phyloP scores from a whole-genome alignment of 805 yeast species.

The Hanseniaspora vineae region DNA sequence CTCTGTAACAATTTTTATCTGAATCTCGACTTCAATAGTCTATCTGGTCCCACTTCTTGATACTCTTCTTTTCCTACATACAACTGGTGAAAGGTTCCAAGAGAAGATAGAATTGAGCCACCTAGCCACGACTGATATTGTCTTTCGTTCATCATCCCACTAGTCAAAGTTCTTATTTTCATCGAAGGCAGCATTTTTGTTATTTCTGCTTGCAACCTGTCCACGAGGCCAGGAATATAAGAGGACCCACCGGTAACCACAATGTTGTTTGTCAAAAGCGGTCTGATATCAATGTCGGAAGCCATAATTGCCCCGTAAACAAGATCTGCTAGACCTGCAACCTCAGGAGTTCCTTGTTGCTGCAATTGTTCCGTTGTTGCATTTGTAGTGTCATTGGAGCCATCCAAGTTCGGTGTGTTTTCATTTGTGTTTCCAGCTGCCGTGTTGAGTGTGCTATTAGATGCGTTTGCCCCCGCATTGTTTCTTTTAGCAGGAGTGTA shows the following conservation, averaged over 20 bases:
- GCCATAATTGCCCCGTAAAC: slow-evolving; percentile 38
- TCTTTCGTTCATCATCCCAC: slow-evolving; percentile 57
- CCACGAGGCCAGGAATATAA: slow-evolving; percentile 68
- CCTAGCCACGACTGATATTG: slow-evolving; percentile 83
- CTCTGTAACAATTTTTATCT: too few species aligned
- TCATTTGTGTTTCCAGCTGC: slow-evolving; percentile 15
- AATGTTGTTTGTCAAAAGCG: slow-evolving; percentile 79
- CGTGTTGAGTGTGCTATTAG: slow-evolving; percentile 7
- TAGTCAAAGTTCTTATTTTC: slow-evolving; percentile 71
- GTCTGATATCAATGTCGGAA: slow-evolving; percentile 69
- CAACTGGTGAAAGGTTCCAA: slow-evolving; percentile 89
- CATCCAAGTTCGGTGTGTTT: slow-evolving; percentile 10
- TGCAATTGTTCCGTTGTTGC: slow-evolving; percentile 17
- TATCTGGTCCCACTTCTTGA: slow-evolving; percentile 78
- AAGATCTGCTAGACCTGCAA: slow-evolving; percentile 48
- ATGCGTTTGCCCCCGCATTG: slow-evolving; percentile 22
- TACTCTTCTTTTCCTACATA: slow-evolving; percentile 87
- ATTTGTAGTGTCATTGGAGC: slow-evolving; percentile 9
- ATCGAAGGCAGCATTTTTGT: slow-evolving; percentile 65
- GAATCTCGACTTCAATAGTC: slow-evolving; percentile 69
- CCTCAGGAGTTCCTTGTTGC: slow-evolving; percentile 6
- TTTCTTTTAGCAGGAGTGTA: slow-evolving; percentile 63
- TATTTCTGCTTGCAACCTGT: slow-evolving; percentile 60
- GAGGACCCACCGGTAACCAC: slow-evolving; percentile 80
- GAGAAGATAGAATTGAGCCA: slow-evolving; percentile 73